These are phyloP conservation scores for Dendrocalamus sinicus DNA, from an alignment of 176 grass and related monocot genomes.

Conservation along the genomic window DNA sequence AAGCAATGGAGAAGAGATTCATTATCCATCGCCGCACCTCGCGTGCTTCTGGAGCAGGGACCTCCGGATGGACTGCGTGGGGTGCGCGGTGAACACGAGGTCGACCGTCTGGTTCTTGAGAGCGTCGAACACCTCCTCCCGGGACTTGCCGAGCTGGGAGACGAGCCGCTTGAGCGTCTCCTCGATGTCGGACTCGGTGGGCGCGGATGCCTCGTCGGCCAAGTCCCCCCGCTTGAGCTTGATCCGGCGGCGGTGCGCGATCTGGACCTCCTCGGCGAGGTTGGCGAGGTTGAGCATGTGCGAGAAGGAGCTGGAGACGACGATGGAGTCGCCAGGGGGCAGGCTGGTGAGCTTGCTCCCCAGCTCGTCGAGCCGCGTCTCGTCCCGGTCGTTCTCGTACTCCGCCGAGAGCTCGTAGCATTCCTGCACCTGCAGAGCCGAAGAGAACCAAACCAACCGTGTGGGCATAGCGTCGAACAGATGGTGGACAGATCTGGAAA, in stretches of 20 bases:
- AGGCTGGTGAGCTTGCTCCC: constrained; percentile 79
- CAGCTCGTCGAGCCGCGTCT: constrained; percentile 73
- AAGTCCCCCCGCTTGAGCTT: constrained; percentile 92
- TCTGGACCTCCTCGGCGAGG: constrained; percentile 97
- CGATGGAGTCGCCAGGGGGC: constrained; percentile 67
- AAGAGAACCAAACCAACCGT: not conserved
- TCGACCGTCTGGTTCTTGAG: constrained; percentile 97
- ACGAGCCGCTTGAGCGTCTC: constrained; percentile 92
- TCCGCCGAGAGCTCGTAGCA: constrained; percentile 95
- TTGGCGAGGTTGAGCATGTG: constrained; percentile 99
- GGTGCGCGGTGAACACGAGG: constrained; percentile 95
- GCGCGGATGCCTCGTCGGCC: constrained; percentile 77
- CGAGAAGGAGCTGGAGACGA: constrained; percentile 91
- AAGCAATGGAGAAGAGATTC: constrained; percentile 9
- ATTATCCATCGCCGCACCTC: constrained; percentile 39
- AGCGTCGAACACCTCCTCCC: constrained; percentile 88
- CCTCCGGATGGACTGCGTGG: constrained; percentile 85
- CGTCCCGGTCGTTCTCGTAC: constrained; percentile 75
- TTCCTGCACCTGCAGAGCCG: constrained; percentile 75
- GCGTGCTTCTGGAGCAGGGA: constrained; percentile 97
- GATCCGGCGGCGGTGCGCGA: constrained; percentile 82
- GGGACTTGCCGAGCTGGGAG: constrained; percentile 70
- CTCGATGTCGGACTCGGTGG: constrained; percentile 96
- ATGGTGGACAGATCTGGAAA: constrained; percentile 39
- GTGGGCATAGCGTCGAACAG: constrained; percentile 11